These are phyloP conservation scores for Tetradesmus obliquus DNA, from an alignment of 139 green algal genomes.

Conservation along the genomic window DNA sequence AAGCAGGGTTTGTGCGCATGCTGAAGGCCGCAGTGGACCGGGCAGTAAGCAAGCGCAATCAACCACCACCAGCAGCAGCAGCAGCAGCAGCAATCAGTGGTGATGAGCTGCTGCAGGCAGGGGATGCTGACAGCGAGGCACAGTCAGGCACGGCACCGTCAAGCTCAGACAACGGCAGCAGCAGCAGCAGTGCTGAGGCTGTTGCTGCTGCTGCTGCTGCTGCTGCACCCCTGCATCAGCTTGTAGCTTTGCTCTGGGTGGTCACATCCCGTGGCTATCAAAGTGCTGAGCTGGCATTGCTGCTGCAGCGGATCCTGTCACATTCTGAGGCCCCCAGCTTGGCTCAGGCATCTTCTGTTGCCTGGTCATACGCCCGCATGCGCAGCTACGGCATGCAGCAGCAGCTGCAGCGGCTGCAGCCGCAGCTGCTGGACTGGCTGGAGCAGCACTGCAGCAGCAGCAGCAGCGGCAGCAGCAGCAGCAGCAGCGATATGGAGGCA, in stretches of 20 bases:
- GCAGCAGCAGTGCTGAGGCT: not conserved
- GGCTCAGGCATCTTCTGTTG: constrained; percentile 18
- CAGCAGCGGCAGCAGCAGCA: not conserved
- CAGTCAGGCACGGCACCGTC: not conserved
- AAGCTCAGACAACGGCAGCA: not conserved
- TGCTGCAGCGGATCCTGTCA: not conserved
- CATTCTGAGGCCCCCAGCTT: not conserved
- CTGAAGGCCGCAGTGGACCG: not conserved
- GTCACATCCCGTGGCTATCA: not conserved
- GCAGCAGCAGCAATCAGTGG: not conserved
- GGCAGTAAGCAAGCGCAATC: not conserved
- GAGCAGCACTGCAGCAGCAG: constrained; percentile 14
- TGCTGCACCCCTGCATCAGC: not conserved
- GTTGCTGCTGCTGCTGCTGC: not conserved
- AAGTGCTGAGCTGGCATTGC: not conserved
- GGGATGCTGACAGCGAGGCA: no score
- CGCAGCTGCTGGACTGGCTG: not conserved
- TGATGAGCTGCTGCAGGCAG: not conserved
- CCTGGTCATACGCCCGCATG: constrained; percentile 3
- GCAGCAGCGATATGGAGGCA: not conserved
- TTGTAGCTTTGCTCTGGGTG: constrained; percentile 25
- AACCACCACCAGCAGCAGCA: not conserved
- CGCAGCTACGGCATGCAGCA: constrained; percentile 21
- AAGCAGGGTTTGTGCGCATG: not conserved
- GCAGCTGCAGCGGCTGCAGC: constrained; percentile 29